Evolutionary conservation across 371 early-diverging fungal genomes (phyloP).

Genomic region (Nematocida homosporus): DNA sequence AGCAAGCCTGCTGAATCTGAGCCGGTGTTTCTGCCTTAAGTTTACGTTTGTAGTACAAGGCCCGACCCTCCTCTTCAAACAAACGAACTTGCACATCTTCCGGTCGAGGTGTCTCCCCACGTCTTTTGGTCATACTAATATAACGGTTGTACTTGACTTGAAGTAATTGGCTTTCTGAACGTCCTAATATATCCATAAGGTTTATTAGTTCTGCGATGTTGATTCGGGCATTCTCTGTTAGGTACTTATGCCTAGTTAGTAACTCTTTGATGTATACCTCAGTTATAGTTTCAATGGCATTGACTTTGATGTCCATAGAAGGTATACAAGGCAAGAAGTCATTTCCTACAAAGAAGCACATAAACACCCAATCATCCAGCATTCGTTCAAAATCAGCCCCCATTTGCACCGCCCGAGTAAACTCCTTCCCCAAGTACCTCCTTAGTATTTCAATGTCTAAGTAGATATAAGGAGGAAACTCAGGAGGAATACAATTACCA

Average conservation of each 20-base stretch:
- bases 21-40: constrained; percentile 54
- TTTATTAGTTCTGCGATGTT: constrained; percentile 56
- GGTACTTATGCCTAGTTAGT: constrained; percentile 37
- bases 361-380: constrained; percentile 94
- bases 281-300: constrained; percentile 77
- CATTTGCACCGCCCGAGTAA: constrained; percentile 62
- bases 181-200: constrained; percentile 54
- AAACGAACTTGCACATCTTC: constrained; percentile 19
- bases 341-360: constrained; percentile 98
- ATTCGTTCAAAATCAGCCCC: constrained; percentile 81
- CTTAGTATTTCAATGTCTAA: constrained; percentile 59
- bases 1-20: constrained; percentile 69
- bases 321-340: constrained; percentile 97
- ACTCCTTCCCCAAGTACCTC: constrained; percentile 41
- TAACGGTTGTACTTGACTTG: constrained; percentile 44
- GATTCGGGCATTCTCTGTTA: constrained; percentile 56
- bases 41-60: constrained; percentile 62
- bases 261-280: constrained; percentile 46
- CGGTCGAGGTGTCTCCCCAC: constrained; percentile 20
- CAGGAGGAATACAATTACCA: constrained; percentile 70
- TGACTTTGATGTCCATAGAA: constrained; percentile 88
- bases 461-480: constrained; percentile 56
- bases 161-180: constrained; percentile 53
- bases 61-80: constrained; percentile 58
- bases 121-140: constrained; percentile 46